phyloP scores from a whole-genome alignment of 2,329 filamentous ascomycete species.

The Xylaria sp. region DNA sequence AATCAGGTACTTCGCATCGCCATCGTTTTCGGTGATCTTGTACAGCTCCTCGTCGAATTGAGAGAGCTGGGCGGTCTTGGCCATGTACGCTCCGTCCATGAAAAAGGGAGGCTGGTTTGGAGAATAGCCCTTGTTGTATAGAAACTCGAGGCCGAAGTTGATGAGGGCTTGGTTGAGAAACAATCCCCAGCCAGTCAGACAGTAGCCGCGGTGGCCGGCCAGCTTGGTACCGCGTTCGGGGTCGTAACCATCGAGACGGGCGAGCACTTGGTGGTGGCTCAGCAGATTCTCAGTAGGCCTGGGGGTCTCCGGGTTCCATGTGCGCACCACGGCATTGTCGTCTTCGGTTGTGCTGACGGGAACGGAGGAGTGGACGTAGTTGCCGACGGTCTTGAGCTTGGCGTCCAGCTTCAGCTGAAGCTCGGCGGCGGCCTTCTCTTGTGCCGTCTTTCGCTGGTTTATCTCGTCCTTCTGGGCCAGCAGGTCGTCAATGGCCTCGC shows the following conservation, averaged over 20 bases:
- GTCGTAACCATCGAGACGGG: conserved; percentile 89
- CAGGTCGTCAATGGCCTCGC: conserved; percentile 86
- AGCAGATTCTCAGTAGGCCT: conserved; percentile 81
- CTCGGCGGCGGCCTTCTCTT: conserved; percentile 78
- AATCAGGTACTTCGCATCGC: conserved; percentile 69
- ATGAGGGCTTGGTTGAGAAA: conserved; percentile 92
- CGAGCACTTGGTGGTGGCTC: conserved; percentile 94
- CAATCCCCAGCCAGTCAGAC: conserved; percentile 81
- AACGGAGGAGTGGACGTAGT: conserved; percentile 84
- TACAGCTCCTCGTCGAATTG: conserved; percentile 98
- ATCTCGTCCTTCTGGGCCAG: conserved; percentile 54
- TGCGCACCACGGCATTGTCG: conserved; percentile 80
- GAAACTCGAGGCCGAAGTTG: conserved; percentile 93
- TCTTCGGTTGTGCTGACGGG: conserved; percentile 62
- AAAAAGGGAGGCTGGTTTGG: conserved; percentile 90
- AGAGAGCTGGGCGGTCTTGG: conserved; percentile 93
- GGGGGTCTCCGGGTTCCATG: conserved; percentile 80
- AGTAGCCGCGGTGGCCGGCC: conserved; percentile 94
- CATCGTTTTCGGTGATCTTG: conserved; percentile 89
- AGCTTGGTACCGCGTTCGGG: conserved; percentile 90
- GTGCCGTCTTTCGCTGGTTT: conserved; percentile 73
- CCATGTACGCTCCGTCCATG: conserved; percentile 96
- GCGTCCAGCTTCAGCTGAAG: conserved; percentile 63
- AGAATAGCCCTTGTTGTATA: conserved; percentile 81
- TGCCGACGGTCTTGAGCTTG: conserved; percentile 87